phyloP scores from a whole-genome alignment of 441 rosid genomes.

The California macrophylla region DNA sequence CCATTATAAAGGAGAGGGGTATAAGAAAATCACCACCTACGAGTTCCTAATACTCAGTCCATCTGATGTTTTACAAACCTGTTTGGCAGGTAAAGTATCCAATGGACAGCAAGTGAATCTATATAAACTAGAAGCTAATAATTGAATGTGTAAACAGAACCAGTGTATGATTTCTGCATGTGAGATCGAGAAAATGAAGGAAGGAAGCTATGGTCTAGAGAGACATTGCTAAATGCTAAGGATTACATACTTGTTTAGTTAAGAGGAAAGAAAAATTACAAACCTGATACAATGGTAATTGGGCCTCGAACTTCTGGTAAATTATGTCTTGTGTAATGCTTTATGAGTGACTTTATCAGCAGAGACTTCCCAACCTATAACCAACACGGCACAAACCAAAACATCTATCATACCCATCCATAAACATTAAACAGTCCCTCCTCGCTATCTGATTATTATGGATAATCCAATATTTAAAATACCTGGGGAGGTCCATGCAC shows the following conservation, averaged over 20 bases:
- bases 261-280: neutral
- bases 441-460: neutral
- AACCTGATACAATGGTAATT: conserved; percentile 77
- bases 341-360: conserved; percentile 64
- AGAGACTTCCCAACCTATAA: conserved; percentile 84
- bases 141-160: neutral
- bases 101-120: neutral
- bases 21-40: too few species aligned
- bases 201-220: neutral
- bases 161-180: neutral
- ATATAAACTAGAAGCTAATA: neutral
- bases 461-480: neutral
- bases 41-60: neutral
- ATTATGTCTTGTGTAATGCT: conserved; percentile 67
- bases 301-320: conserved; percentile 83
- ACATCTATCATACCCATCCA: neutral
- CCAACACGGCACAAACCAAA: conserved; percentile 5
- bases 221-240: neutral
- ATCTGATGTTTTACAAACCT: neutral
- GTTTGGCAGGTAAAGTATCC: neutral
- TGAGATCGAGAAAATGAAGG: neutral
- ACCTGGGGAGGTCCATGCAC: conserved; percentile 93
- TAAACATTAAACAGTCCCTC: neutral
- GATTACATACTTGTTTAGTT: neutral
- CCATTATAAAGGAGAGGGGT: neutral